Evolutionary conservation across 2,329 filamentous ascomycete species (phyloP), one percentile per base, ranked within the genome.

Genomic region (Penicillium carneum): DNA sequence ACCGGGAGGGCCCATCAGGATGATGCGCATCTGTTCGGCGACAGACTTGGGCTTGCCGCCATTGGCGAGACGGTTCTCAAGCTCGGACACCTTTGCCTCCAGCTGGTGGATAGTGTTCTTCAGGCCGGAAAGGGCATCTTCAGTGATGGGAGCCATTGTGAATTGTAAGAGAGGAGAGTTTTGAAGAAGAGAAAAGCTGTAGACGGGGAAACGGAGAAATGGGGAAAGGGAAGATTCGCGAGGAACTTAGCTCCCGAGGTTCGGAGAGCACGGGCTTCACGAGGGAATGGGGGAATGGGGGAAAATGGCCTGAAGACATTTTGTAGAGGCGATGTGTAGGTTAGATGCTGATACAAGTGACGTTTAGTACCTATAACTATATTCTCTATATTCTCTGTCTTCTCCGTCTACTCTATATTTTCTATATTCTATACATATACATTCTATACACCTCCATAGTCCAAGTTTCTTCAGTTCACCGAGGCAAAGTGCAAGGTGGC

Each of bases 1-100:
- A 80, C 95, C 95, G 59, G 95, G 95, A 77, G 95, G 95, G 39
- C 95, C 95, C 84, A 99, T 98, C 75, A 99, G 84, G 74, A 99
- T 93, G 91, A 99, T 96, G 82, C 95, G 90, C 81, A 99, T 87
- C 75, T 90, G 86, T 70, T 89, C 84, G 41, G 84, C 71, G 63
- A 79, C 38, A 64, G 84, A 84, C 73, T 81, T 83, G 63, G 82
- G 69, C 67, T 77, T 76, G 63, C 84, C 81, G 71, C 77, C 76
- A 75, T 79, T 71, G 70, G 79, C 76, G 62, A 95, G 83, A 76
- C 88, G 88, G 75, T 85, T 80, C 81, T 99, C 95, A 69, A 99
- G 87, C 76, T 91, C 86, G 80, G 90, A 88, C 73, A 99, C 90
- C 75, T 94, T 90, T 76, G 87, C 83, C 82, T 98, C 93, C 72